Evolutionary conservation across 306 rosid species (phyloP).

Genomic region (Casuarina glauca): DNA sequence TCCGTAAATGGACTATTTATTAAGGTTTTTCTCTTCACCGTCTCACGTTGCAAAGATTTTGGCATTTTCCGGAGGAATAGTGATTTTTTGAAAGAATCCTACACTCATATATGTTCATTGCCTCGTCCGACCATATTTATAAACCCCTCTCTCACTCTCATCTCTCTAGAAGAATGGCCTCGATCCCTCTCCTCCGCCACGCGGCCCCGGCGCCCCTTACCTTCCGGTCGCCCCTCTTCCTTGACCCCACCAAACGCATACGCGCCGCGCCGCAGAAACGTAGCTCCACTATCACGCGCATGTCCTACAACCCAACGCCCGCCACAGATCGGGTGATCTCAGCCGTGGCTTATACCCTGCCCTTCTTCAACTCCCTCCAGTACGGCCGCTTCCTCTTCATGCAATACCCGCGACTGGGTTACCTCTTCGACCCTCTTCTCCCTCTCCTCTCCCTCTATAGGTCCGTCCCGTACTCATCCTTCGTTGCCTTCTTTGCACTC

Average conservation of each 20-base stretch:
- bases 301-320: conserved; percentile 51
- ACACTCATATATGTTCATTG: background rate
- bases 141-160: background rate
- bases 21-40: too few species aligned
- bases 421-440: conserved; percentile 68
- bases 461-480: conserved; percentile 82
- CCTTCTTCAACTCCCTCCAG: conserved; percentile 90
- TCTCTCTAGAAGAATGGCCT: conserved; percentile 32
- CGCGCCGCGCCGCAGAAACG: conserved; percentile 19
- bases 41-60: too few species aligned
- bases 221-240: conserved; percentile 4
- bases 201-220: conserved; percentile 4
- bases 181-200: conserved; percentile 38
- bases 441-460: conserved; percentile 67
- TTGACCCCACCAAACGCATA: conserved; percentile 1
- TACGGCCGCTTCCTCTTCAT: conserved; percentile 68
- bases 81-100: too few species aligned
- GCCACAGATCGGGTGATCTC: conserved; percentile 80
- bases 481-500: conserved; percentile 88
- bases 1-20: too few species aligned
- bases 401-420: conserved; percentile 56
- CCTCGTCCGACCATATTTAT: background rate
- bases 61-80: too few species aligned
- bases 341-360: conserved; percentile 73
- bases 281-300: conserved; percentile 35